Base-by-base conservation (phyloP, 345 rosid species). In the Microcos paniculata region DNA sequence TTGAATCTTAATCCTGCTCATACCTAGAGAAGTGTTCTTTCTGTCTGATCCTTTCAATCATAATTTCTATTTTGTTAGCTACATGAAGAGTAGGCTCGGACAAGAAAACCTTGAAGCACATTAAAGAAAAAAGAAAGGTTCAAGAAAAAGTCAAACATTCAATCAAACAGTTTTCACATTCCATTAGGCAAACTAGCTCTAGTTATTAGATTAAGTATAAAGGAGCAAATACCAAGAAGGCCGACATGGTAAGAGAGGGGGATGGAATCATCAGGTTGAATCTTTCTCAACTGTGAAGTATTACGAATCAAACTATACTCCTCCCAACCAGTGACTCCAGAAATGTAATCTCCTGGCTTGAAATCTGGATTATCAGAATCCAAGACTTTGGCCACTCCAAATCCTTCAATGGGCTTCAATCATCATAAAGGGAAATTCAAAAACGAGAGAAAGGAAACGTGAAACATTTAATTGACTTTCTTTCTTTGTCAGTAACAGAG, bases 271-370 rank as follows among this genome's bases (percentile, higher is more conserved):
- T 83, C 81, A 28, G 76, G 76, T 63, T 85, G 85, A 53, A 92
- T 82, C 80, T 85, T 89, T 74, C 88, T 83, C 79, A 87, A 77
- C 82, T 77, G 86, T 71, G 72, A 62, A 1, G 83, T 77, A 23
- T 62, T 73, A 55, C 63, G 72, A 70, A 90, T 84, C 82, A 92
- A 76, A 82, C 87, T 90, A 80, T 81, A 94, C 31, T 92, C 93
- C 77, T 94, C 97, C 96, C 98, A 94, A 33, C 91, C 87, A 42
- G 86, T 90, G 0, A 89, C 24, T 70, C 94, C 97, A 0, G 84
- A 75, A 65, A 94, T 64, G 6, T 89, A 33, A 62, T 94, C 96
- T 0, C 90, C 96, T 1, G 86, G 82, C 76, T 80, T 75, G 85
- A 84, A 87, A 52, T 82, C 76, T 13, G 84, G 83, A 52, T 82